Conservation (phyloP, 345 rosid genomes). For the Iberis pinnata region DNA sequence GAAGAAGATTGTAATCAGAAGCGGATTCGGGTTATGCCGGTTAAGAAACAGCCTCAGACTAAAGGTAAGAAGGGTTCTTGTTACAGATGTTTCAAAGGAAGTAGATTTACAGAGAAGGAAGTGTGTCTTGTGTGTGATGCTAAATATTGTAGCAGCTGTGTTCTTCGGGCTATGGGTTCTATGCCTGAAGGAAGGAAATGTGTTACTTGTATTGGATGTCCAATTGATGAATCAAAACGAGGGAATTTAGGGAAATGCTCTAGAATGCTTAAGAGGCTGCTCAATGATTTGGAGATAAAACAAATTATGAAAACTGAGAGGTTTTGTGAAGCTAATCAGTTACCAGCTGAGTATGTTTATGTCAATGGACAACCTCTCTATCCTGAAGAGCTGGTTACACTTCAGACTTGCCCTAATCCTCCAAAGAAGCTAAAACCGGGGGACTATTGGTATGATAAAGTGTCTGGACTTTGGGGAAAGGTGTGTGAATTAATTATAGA, state of each 20-base stretch:
- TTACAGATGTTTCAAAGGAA: slow-evolving; percentile 83
- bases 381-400: slow-evolving; percentile 66
- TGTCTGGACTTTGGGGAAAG: slow-evolving; percentile 99
- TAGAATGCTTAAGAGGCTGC: slow-evolving; percentile 82
- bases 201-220: slow-evolving; percentile 76
- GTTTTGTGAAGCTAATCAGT: slow-evolving; percentile 84
- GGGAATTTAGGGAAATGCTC: slow-evolving; percentile 82
- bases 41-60: slow-evolving; percentile 47
- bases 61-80: slow-evolving; percentile 88
- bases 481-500: slow-evolving; percentile 34
- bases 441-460: slow-evolving; percentile 98
- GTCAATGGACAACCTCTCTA: slow-evolving; percentile 79
- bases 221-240: slow-evolving; percentile 73
- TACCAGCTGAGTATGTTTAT: slow-evolving; percentile 76
- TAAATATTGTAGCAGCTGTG: slow-evolving; percentile 80
- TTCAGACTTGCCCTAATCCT: slow-evolving; percentile 76
- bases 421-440: slow-evolving; percentile 95
- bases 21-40: slow-evolving; percentile 32
- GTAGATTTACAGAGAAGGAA: slow-evolving; percentile 87
- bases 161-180: slow-evolving; percentile 99
- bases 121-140: slow-evolving; percentile 94
- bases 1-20: slow-evolving; percentile 38
- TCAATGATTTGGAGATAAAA: slow-evolving; percentile 83
- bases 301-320: slow-evolving; percentile 94
- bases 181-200: slow-evolving; percentile 99